Conservation (phyloP, 805 yeast species). For the Hanseniaspora taiwanica region DNA sequence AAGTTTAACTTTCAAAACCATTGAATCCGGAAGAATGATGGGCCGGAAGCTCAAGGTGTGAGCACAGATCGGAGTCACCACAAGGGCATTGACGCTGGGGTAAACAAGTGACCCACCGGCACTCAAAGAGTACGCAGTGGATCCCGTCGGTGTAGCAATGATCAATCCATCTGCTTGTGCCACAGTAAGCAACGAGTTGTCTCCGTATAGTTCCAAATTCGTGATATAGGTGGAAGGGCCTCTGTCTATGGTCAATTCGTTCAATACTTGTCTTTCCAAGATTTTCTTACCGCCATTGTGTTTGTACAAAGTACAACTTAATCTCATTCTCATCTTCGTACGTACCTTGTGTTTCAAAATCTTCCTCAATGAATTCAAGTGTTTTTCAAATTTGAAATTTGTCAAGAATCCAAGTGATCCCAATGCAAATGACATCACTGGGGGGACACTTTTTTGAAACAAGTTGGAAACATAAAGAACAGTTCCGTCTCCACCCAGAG, state of each 20-base stretch:
- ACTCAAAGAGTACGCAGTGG: constrained; percentile 88
- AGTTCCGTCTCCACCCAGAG: constrained; percentile 96
- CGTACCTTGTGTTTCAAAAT: constrained; percentile 61
- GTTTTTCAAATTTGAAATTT: constrained; percentile 67
- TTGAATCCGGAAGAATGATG: constrained; percentile 83
- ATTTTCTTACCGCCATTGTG: constrained; percentile 29
- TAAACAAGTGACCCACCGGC: constrained; percentile 95
- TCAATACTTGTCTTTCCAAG: constrained; percentile 60
- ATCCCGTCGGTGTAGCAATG: constrained; percentile 89
- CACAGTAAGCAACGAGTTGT: constrained; percentile 69
- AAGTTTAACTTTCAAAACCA: constrained; percentile 69
- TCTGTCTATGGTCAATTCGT: constrained; percentile 82
- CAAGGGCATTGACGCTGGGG: constrained; percentile 84
- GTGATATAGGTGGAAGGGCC: constrained; percentile 92
- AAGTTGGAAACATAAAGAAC: constrained; percentile 78
- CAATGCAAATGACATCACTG: constrained; percentile 74
- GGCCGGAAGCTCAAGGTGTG: constrained; percentile 91
- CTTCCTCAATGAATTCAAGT: constrained; percentile 40
- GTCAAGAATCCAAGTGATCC: constrained; percentile 92
- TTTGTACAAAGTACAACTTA: constrained; percentile 62
- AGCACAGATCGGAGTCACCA: constrained; percentile 93
- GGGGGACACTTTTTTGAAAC: constrained; percentile 80
- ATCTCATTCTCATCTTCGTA: constrained; percentile 73
- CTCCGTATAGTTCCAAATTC: constrained; percentile 79
- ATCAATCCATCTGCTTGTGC: constrained; percentile 93